Conservation (phyloP, 345 rosid species). For the Isatis tinctoria region DNA sequence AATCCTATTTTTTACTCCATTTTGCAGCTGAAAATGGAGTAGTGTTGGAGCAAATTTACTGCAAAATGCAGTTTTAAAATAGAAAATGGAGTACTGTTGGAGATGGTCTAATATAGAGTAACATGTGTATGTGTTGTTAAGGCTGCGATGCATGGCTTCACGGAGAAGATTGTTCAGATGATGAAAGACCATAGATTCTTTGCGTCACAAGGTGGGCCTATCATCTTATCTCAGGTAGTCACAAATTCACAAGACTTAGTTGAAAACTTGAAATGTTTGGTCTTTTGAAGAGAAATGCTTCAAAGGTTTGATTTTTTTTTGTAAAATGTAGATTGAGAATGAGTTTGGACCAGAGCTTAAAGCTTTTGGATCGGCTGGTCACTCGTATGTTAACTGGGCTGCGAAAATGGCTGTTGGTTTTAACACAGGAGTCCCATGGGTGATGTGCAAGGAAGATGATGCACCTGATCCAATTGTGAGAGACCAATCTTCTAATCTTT, state of each 20-base stretch:
- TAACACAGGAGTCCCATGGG: conserved; percentile 97
- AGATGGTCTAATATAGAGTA: background rate
- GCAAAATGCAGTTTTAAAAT: too few relatives aligned
- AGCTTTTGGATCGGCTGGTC: conserved; percentile 63
- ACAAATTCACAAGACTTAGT: background rate
- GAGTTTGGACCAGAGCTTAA: conserved; percentile 73
- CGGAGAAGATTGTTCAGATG: conserved; percentile 85
- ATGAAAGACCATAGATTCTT: conserved; percentile 75
- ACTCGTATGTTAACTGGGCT: conserved; percentile 75
- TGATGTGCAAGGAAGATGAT: conserved; percentile 98
- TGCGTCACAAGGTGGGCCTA: conserved; percentile 97
- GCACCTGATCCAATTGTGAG: conserved; percentile 92
- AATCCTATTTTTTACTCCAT: too few relatives aligned
- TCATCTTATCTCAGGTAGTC: conserved; percentile 83
- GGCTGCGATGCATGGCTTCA: conserved; percentile 91
- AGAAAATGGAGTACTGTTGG: too few relatives aligned
- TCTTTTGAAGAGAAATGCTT: background rate
- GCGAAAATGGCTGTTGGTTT: conserved; percentile 91
- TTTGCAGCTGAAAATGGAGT: too few relatives aligned
- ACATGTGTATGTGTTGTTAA: conserved; percentile 22
- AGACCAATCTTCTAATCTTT: conserved; percentile 17
- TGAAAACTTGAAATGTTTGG: background rate
- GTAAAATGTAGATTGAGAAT: conserved; percentile 72
- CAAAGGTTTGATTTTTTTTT: background rate
- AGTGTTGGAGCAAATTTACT: too few relatives aligned